Evolutionary conservation across 805 yeast species (phyloP).

Genomic region (Candida stauntonica): DNA sequence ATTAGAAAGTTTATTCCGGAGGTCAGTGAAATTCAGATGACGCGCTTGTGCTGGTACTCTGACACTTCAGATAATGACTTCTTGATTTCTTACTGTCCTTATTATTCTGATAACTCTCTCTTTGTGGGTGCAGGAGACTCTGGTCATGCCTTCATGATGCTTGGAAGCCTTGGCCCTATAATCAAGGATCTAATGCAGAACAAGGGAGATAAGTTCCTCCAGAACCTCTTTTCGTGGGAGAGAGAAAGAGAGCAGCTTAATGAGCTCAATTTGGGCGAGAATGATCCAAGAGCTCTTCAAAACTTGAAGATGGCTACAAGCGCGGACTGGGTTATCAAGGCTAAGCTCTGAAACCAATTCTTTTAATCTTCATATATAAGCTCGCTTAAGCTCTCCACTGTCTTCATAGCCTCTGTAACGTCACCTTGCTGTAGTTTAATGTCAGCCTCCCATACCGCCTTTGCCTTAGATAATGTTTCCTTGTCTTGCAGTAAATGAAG

Average conservation of each 20-base stretch:
- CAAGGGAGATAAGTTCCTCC: conserved; percentile 18
- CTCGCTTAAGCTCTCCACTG: background rate
- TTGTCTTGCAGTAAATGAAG: background rate
- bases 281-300: conserved; percentile 27
- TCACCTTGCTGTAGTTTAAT: background rate
- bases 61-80: conserved; percentile 34
- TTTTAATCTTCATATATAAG: background rate
- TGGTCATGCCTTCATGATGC: conserved; percentile 36
- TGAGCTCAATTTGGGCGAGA: conserved; percentile 22
- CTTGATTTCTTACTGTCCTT: conserved; percentile 32
- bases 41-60: conserved; percentile 34
- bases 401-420: background rate
- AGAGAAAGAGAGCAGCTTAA: conserved; percentile 25
- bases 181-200: conserved; percentile 20
- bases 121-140: conserved; percentile 36
- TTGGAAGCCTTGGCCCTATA: conserved; percentile 32
- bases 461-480: background rate
- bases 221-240: conserved; percentile 25
- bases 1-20: conserved; percentile 27
- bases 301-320: conserved; percentile 25
- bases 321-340: too few relatives aligned
- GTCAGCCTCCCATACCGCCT: background rate
- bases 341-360: background rate
- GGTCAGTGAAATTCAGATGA: conserved; percentile 20
- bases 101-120: conserved; percentile 26